A percentile compares a stretch with the other conserved stretches of the same genome.
Conservation (phyloP, 176 grass and related monocot genomes). For the Stipa capillata region DNA sequence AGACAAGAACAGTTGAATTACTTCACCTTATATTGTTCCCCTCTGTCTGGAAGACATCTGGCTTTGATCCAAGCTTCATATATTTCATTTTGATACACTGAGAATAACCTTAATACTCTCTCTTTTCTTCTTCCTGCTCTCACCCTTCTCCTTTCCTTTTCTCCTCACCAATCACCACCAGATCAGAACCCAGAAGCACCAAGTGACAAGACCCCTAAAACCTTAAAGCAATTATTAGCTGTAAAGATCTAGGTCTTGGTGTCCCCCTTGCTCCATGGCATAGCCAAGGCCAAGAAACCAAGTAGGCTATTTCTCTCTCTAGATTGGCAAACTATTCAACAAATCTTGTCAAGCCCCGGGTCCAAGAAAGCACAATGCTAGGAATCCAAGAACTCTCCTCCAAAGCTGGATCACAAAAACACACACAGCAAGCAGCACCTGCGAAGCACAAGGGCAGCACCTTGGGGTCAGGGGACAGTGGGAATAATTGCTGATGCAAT, state of each 20-base stretch:
- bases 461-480: conserved; percentile 52
- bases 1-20: background rate
- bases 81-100: conserved; percentile 77
- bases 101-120: conserved; percentile 12
- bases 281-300: conserved; percentile 7
- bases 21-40: conserved; percentile 71
- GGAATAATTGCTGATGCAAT: conserved; percentile 60
- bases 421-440: conserved; percentile 16
- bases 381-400: conserved; percentile 32
- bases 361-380: conserved; percentile 31
- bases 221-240: background rate
- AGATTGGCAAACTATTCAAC: conserved; percentile 29
- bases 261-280: conserved; percentile 14
- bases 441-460: conserved; percentile 49
- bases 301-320: background rate
- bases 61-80: conserved; percentile 99
- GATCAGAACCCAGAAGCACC: conserved; percentile 6
- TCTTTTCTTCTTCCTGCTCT: background rate
- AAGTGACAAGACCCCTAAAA: conserved; percentile 10
- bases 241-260: conserved; percentile 14
- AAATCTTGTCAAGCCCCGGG: conserved; percentile 32
- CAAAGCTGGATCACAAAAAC: conserved; percentile 23
- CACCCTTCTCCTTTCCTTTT: background rate
- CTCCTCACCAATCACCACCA: background rate
- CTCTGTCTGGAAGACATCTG: conserved; percentile 85